These are phyloP conservation scores for Gracilaria caudata DNA, from an alignment of 23 red algal genomes.

Conservation along the genomic window DNA sequence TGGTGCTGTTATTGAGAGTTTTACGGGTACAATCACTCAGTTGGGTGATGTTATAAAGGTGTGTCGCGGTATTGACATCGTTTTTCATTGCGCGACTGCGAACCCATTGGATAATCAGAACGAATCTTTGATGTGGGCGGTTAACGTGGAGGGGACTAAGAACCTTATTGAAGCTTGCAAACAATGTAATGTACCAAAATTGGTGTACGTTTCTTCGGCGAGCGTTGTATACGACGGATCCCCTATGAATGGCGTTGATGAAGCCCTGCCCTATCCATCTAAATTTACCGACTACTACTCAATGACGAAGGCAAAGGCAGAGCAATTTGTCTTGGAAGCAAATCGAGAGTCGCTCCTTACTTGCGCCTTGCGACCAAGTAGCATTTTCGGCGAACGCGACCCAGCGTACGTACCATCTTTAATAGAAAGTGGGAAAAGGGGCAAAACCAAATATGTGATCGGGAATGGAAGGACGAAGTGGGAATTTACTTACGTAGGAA, in stretches of 20 bases:
- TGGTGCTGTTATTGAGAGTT: background rate
- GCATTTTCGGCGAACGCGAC: conserved; percentile 92
- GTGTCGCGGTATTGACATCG: conserved; percentile 45
- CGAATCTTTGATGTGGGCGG: conserved; percentile 75
- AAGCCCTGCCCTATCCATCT: conserved; percentile 59
- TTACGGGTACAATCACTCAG: conserved; percentile 42
- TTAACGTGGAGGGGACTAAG: conserved; percentile 83
- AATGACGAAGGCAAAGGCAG: conserved; percentile 77
- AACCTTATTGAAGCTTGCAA: conserved; percentile 85
- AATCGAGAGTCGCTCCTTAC: conserved; percentile 50
- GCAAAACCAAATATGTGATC: conserved; percentile 87
- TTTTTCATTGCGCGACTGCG: conserved; percentile 63
- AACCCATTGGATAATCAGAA: conserved; percentile 53
- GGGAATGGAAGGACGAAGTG: conserved; percentile 82
- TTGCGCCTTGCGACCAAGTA: conserved; percentile 54
- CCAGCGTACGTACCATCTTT: conserved; percentile 80
- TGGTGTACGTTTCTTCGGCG: conserved; percentile 86
- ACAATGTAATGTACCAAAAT: conserved; percentile 57
- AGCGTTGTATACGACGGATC: conserved; percentile 86
- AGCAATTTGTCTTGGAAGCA: conserved; percentile 62
- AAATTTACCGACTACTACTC: conserved; percentile 83
- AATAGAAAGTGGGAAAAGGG: conserved; percentile 62
- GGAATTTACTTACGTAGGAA: conserved; percentile 94
- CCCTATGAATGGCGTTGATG: conserved; percentile 80
- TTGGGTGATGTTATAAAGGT: conserved; percentile 46